phyloP scores from a whole-genome alignment of 768 basidiomycete genomes.

The Porpolomopsis calyptriformis region DNA sequence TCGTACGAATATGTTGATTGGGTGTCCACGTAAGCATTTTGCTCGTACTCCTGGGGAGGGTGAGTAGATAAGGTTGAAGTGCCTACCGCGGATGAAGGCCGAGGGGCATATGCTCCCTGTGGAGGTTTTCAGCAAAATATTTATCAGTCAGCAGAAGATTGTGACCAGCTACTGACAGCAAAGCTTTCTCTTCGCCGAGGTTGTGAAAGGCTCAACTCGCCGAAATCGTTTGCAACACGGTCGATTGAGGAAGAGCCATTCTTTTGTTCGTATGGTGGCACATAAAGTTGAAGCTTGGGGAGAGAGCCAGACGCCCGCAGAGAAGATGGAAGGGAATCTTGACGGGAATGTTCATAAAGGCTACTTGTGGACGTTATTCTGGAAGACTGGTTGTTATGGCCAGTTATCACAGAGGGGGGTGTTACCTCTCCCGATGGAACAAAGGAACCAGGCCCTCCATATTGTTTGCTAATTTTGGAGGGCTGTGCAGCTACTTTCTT shows the following conservation, averaged over 20 bases:
- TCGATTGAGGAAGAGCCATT: conserved; percentile 36
- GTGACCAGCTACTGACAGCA: conserved; percentile 35
- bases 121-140: conserved; percentile 20
- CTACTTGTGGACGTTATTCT: conserved; percentile 25
- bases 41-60: conserved; percentile 31
- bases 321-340: conserved; percentile 50
- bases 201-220: conserved; percentile 49
- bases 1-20: conserved; percentile 26
- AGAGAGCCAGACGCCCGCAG: conserved; percentile 52
- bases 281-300: conserved; percentile 57
- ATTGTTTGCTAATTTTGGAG: conserved; percentile 45
- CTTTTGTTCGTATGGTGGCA: conserved; percentile 59
- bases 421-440: conserved; percentile 36
- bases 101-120: conserved; percentile 26
- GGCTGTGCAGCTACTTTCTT: conserved; percentile 42
- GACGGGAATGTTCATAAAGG: conserved; percentile 27
- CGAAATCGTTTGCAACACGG: conserved; percentile 51
- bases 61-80: conserved; percentile 24
- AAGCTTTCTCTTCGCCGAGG: conserved; percentile 44
- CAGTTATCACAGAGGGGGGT: conserved; percentile 14
- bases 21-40: conserved; percentile 21
- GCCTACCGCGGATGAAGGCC: conserved; percentile 29
- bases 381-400: conserved; percentile 20
- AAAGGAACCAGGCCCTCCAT: conserved; percentile 73
- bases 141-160: conserved; percentile 1